Base-by-base conservation (phyloP, 1,284 basidiomycete genomes). In the Vanrija humicola region DNA sequence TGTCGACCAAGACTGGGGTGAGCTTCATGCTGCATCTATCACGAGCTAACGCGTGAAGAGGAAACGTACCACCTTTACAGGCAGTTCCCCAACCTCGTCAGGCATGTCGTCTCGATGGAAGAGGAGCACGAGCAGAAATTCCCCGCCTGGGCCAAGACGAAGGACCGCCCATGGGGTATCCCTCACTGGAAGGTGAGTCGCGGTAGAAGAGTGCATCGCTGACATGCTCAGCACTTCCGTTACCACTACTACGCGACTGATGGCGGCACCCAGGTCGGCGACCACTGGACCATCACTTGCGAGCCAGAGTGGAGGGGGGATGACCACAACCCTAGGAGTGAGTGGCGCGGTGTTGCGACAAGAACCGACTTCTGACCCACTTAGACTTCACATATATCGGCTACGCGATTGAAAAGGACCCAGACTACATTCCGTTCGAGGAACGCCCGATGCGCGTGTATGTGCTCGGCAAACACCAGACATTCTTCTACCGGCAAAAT, bases 321-420 rank as follows among this genome's bases (percentile, higher is more conserved):
- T 12, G 44, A 34, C n/a, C 23, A 29, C 18, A 12, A 42, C 50
- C 38, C 12, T 4, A 38, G 50, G 25, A 52, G 50, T 52, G 43
- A 52, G 50, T 29, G 5, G 9, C 7, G 10, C 4, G 10, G 3
- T 6, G 8, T 5, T 39, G 6, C 28, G 5, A 34, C 14, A 8
- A 34, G 14, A 2, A 34, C 12, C 16, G 19, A 1, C 3, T 3
- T 12, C 49, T 50, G 19, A 50, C 25, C 8, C 34, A 15, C 34
- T 23, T 38, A 52, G 50, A 52, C 50, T 52, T 52, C 25, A 40
- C 50, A 3, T 52, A 42, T 26, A 38, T 52, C 8, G 50, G 50
- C 18, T 52, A 52, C 45, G 29, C 29, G n/a, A 25, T 51, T 23
- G 34, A 45, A 23, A 43, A 43, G 9, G 44, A 52, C 34, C 38